Evolutionary conservation across 345 rosid species (phyloP).

Genomic region (Murraya paniculata): DNA sequence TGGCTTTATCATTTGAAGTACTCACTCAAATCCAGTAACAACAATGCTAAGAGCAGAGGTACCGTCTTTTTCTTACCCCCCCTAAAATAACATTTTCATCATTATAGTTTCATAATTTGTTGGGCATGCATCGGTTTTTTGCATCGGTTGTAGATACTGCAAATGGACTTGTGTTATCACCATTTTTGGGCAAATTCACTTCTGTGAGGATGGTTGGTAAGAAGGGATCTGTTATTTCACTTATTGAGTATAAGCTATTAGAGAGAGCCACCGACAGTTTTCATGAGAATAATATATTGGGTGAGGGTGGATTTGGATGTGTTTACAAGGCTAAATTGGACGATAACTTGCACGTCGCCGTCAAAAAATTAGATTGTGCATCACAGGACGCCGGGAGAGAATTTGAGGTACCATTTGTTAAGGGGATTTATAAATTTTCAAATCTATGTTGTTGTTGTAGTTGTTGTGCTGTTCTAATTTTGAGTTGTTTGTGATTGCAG

Average conservation of each 20-base stretch:
- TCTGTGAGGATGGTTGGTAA: constrained; percentile 45
- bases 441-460: background rate
- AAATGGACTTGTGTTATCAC: constrained; percentile 44
- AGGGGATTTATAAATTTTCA: background rate
- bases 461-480: background rate
- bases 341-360: constrained; percentile 56
- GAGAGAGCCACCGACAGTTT: constrained; percentile 75
- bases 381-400: constrained; percentile 67
- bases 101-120: background rate
- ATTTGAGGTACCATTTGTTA: constrained; percentile 53
- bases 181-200: constrained; percentile 52
- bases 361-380: constrained; percentile 73
- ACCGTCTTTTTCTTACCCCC: too few relatives aligned
- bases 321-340: constrained; percentile 76
- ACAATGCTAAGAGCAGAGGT: constrained; percentile 49
- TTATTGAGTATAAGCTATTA: constrained; percentile 58
- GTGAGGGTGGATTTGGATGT: constrained; percentile 88
- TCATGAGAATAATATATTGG: constrained; percentile 65
- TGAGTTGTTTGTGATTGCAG: constrained; percentile 42
- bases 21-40: constrained; percentile 37
- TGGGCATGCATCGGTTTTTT: background rate
- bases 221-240: constrained; percentile 43
- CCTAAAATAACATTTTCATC: background rate
- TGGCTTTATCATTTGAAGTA: constrained; percentile 50
- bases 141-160: constrained; percentile 34